Conservation (phyloP, 2,329 filamentous ascomycete genomes). For the Aspergillus sp. region DNA sequence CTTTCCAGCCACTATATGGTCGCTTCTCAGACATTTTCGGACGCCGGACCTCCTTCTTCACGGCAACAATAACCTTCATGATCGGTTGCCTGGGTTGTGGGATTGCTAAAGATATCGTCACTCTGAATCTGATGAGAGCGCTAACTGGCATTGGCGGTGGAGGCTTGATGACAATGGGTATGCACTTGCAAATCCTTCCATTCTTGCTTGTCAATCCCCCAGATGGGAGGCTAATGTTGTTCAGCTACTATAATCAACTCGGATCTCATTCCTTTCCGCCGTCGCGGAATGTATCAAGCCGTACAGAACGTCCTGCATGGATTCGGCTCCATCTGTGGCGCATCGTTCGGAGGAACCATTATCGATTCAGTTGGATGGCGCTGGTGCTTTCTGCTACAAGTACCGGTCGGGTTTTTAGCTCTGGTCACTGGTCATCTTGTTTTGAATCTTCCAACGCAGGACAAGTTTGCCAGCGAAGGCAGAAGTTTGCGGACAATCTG, state of each 20-base stretch:
- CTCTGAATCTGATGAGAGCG: constrained; percentile 70
- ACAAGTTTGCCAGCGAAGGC: constrained; percentile 13
- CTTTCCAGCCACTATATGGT: constrained; percentile 73
- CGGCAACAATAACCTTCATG: constrained; percentile 64
- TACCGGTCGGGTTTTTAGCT: constrained; percentile 60
- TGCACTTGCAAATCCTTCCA: background rate
- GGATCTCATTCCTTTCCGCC: constrained; percentile 73
- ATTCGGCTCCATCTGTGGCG: constrained; percentile 62
- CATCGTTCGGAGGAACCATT: constrained; percentile 48
- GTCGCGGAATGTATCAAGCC: constrained; percentile 71
- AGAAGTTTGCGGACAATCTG: constrained; percentile 47
- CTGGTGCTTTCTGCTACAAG: constrained; percentile 62
- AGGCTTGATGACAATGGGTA: constrained; percentile 66
- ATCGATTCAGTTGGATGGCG: constrained; percentile 50
- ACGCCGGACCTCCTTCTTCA: constrained; percentile 60
- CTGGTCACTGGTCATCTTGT: constrained; percentile 57
- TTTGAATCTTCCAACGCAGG: constrained; percentile 49
- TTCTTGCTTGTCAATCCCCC: background rate
- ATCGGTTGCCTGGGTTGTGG: constrained; percentile 70
- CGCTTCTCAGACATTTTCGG: constrained; percentile 73
- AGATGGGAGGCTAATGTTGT: background rate
- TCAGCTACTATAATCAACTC: constrained; percentile 68
- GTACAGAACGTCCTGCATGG: constrained; percentile 62
- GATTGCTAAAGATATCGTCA: constrained; percentile 65
- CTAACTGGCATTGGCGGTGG: constrained; percentile 74